Conservation (phyloP, 192 early-diverging fungal species). For the Irineochytrium annulatum region DNA sequence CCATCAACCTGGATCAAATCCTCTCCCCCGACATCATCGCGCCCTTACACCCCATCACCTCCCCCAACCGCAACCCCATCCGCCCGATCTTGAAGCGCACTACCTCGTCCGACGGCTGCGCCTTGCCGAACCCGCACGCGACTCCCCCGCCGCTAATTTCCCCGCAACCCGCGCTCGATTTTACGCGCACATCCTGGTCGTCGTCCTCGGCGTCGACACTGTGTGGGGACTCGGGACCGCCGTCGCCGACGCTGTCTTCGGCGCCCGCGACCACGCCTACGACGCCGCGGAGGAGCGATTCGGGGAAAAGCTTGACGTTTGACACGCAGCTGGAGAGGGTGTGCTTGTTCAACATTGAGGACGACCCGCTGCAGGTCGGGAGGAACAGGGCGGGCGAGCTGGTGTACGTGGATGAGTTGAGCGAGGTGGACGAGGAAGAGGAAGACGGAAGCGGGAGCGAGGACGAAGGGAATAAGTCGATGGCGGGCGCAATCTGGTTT, state of each 20-base stretch:
- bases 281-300: conserved; percentile 2
- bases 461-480: not conserved
- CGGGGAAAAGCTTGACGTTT: conserved; percentile 19
- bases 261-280: not conserved
- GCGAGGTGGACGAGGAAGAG: conserved; percentile 11
- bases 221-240: too few relatives aligned
- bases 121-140: too few relatives aligned
- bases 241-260: conserved; percentile 1
- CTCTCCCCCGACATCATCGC: too few relatives aligned
- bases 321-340: conserved; percentile 16
- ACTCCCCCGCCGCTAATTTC: too few relatives aligned
- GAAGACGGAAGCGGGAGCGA: conserved; percentile 2
- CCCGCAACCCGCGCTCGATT: too few relatives aligned
- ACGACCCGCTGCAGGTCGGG: conserved; percentile 10
- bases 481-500: not conserved
- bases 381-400: conserved; percentile 8
- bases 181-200: too few relatives aligned
- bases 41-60: too few relatives aligned
- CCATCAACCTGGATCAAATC: too few relatives aligned
- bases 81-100: too few relatives aligned
- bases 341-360: conserved; percentile 20
- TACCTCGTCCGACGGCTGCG: too few relatives aligned
- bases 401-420: conserved; percentile 5
- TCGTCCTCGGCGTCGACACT: too few relatives aligned
- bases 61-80: too few relatives aligned